Evolutionary conservation across 2,329 filamentous ascomycete genomes (phyloP), one percentile per base, ranked within the genome.

Genomic region (Xylaria sp.): DNA sequence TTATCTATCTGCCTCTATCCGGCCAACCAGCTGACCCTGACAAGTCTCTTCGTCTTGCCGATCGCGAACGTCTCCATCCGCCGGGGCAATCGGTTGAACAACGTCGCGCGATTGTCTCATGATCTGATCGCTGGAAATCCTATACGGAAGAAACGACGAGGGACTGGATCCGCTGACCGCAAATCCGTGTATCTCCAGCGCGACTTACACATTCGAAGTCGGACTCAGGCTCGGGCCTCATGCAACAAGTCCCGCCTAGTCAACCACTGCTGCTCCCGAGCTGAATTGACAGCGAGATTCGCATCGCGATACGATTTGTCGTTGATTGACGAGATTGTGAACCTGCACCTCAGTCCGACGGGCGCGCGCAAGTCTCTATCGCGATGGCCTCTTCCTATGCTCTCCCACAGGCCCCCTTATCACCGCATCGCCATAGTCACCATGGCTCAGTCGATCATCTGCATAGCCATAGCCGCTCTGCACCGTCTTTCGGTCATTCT

Each of bases 351-450:
- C 44, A 11, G 44, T 47, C 16, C 16, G 44, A 47, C 16, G 16
- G 13, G 11, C 50, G 30, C 42, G 50, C 46, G 49, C 4, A 19
- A n/a, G 49, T 46, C 30, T 47, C 55, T 49, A 57, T 52, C 54
- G 72, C 59, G 59, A 82, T 82, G 79, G 76, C 79, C 61, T 79
- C 81, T 44, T 79, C 82, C 19, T 84, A 82, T 68, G 75, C 77
- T 55, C 71, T 84, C 57, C 82, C 82, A n/a, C 76, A 79, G 42
- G 76, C 80, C 42, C 75, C 79, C 46, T 70, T 82, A 51, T 77
- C 79, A 55, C 79, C 79, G 30, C 60, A 62, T 44, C 76, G 56
- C 53, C 72, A 74, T 54, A 63, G 44, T 19, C 60, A 59, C 23
- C 64, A 66, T 35, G 54, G 70, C 57, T 71, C 73, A 10, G 72